Percentiles rank a stretch among this genome's conserved stretches.
Conservation (phyloP, 1,139 yeast species). For the Lipomyces yarrowii region DNA sequence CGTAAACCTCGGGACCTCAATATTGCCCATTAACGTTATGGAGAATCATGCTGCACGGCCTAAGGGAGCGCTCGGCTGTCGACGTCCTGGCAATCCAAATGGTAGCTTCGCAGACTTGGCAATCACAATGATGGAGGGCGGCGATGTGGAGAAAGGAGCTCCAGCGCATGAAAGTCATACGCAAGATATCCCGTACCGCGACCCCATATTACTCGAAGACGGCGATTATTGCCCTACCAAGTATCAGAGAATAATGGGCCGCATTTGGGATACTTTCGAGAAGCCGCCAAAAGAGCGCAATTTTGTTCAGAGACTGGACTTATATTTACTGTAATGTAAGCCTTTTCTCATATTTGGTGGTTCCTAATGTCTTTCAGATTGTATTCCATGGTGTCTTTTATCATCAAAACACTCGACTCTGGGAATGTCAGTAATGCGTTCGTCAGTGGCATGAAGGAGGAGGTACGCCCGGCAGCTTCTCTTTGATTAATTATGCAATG, state of each 20-base stretch:
- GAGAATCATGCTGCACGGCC: neutral
- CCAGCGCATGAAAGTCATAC: neutral
- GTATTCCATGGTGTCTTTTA: constrained; percentile 37
- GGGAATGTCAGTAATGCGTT: constrained; percentile 50
- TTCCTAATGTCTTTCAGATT: constrained; percentile 40
- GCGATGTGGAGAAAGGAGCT: neutral
- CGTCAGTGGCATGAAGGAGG: constrained; percentile 63
- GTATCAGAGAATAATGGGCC: neutral
- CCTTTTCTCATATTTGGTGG: neutral
- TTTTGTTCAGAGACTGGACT: constrained; percentile 16
- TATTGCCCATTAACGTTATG: neutral
- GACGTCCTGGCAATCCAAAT: neutral
- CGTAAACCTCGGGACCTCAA: neutral
- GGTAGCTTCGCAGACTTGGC: neutral
- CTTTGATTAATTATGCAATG: neutral
- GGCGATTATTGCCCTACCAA: neutral
- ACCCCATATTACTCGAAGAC: neutral
- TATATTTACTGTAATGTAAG: constrained; percentile 9
- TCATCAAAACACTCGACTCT: constrained; percentile 40
- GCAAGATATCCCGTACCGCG: neutral
- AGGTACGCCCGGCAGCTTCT: constrained; percentile 29
- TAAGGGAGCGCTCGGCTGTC: neutral
- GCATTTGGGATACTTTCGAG: constrained; percentile 19
- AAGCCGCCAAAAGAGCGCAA: constrained; percentile 16
- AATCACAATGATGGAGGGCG: neutral